Evolutionary conservation across 805 yeast genomes (phyloP).

Genomic region (Starmera amethionina): DNA sequence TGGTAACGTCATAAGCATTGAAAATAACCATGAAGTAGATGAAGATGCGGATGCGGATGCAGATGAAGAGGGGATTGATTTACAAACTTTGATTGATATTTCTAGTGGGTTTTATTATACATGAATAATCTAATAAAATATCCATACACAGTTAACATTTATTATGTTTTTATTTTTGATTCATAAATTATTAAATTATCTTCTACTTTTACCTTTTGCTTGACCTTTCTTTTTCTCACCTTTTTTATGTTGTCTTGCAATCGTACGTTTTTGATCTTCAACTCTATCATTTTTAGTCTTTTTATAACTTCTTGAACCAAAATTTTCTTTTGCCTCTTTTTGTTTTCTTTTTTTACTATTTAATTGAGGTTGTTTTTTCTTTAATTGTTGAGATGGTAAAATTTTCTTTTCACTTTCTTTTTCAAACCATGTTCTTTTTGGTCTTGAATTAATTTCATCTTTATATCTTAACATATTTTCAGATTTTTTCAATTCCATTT

Average conservation of each 20-base stretch:
- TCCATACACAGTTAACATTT: background rate
- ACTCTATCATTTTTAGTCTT: constrained; percentile 71
- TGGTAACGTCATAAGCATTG: constrained; percentile 1
- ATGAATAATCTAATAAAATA: no score
- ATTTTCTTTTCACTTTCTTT: constrained; percentile 32
- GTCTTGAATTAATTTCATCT: constrained; percentile 79
- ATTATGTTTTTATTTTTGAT: background rate
- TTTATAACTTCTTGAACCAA: constrained; percentile 49
- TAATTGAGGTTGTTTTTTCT: constrained; percentile 29
- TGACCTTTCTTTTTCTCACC: constrained; percentile 17
- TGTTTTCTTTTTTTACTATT: constrained; percentile 68
- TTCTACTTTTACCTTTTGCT: constrained; percentile 17
- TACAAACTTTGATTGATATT: constrained; percentile 14
- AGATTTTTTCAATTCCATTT: constrained; percentile 81
- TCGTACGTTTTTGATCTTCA: constrained; percentile 34
- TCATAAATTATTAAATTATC: background rate
- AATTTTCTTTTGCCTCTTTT: constrained; percentile 51
- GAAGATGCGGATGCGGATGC: constrained; percentile 4
- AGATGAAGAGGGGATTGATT: constrained; percentile 10
- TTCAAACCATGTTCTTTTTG: constrained; percentile 96
- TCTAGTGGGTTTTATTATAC: constrained; percentile 17
- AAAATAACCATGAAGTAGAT: background rate
- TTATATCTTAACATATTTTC: constrained; percentile 73
- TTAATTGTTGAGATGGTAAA: constrained; percentile 19
- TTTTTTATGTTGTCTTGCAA: constrained; percentile 22